Conservation (phyloP, 768 basidiomycete species). For the Paxillus involutus region DNA sequence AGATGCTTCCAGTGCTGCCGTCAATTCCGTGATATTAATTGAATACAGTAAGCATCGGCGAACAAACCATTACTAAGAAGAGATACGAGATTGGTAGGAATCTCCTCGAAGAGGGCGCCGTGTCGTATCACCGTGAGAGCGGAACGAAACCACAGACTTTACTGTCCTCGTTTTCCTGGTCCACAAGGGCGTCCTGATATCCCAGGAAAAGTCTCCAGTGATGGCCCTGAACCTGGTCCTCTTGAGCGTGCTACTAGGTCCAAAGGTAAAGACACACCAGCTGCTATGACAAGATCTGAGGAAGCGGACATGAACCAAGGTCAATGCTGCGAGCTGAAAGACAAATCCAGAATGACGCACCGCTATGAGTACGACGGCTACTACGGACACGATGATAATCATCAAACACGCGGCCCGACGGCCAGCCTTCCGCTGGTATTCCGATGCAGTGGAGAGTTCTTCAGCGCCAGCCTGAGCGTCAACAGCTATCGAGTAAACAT, state of each 20-base stretch:
- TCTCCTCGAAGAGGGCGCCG: too few relatives aligned
- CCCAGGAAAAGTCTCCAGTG: too few relatives aligned
- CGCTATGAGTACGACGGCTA: conserved; percentile 86
- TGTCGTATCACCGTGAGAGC: too few relatives aligned
- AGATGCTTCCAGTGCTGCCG: too few relatives aligned
- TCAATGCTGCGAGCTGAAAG: neutral
- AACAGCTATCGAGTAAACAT: conserved; percentile 81
- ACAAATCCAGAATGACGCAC: conserved; percentile 50
- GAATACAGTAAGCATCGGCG: neutral
- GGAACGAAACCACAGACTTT: neutral
- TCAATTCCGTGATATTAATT: too few relatives aligned
- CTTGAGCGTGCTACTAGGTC: neutral
- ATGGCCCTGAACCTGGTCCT: too few relatives aligned
- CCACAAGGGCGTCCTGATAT: too few relatives aligned
- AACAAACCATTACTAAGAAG: neutral
- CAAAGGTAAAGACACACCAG: neutral
- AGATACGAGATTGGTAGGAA: too few relatives aligned
- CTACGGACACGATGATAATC: conserved; percentile 82
- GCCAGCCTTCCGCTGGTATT: conserved; percentile 94
- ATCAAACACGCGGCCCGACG: conserved; percentile 86
- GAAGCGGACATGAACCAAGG: neutral
- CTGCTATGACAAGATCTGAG: conserved; percentile 24
- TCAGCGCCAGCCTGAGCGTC: conserved; percentile 83
- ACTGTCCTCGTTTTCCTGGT: too few relatives aligned
- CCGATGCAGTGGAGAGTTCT: conserved; percentile 85